Base-by-base conservation (phyloP, 495 filamentous ascomycete genomes). In the Clavariopsis aquatica region DNA sequence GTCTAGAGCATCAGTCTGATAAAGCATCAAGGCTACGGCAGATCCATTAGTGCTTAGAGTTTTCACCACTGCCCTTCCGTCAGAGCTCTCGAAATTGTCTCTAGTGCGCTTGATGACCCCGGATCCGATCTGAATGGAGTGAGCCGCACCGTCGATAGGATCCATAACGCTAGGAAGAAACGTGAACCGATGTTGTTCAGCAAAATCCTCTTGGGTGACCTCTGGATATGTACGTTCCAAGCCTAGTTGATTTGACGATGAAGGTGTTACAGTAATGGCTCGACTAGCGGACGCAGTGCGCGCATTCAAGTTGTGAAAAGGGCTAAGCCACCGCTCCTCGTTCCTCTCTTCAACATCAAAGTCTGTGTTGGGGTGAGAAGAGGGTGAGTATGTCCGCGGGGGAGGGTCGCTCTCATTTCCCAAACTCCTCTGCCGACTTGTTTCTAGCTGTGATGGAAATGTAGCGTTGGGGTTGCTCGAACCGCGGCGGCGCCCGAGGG, bases 1-100 rank as follows among this genome's bases (percentile, higher is more conserved):
- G 12, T 65, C 52, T 38, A 57, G 24, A n/a, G 1, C 17, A 34
- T 38, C 61, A 13, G 45, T 49, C 7, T 38, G 57, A 28, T 69
- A 69, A n/a, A 57, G 29, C 22, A 69, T 23, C 1, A 58, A 20
- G 41, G 66, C 49, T n/a, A 65, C 46, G 1, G 66, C 66, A n/a
- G 41, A 57, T 19, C 46, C 20, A 49, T 23, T 65, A 7, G 28
- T 62, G 6, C 8, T 51, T 0, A 69, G 57, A 6, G 52, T 31
- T 12, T 22, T 49, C 49, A 43, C 41, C 1, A 57, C 5, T 10
- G 57, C 59, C 23, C 51, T 62, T 23, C 22, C 45, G 17, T 56
- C 20, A 20, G 23, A 22, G 3, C 12, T 27, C n/a, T 62, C 65
- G 27, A 49, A 57, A 36, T 58, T 68, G 27, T 68, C 65, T 8